phyloP scores from a whole-genome alignment of 331 rosid genomes.

The Acacia pycnantha region DNA sequence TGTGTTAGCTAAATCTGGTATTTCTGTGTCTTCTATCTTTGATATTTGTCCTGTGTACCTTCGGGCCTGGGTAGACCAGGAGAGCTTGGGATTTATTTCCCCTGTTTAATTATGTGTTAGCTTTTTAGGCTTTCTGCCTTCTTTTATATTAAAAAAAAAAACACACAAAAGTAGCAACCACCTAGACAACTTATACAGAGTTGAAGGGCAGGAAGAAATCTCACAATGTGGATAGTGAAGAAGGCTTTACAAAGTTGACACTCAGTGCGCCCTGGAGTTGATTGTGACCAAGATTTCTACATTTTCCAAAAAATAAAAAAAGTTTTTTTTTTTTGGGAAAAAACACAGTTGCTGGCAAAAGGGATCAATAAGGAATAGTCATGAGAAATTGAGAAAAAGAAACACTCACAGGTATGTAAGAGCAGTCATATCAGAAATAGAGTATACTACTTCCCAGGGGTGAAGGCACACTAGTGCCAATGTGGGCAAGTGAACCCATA shows the following conservation, averaged over 20 bases:
- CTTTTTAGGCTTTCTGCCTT: no score
- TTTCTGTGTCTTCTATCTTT: no score
- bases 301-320: constrained; percentile 26
- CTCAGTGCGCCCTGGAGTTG: constrained; percentile 72
- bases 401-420: constrained; percentile 72
- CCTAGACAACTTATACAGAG: constrained; percentile 20
- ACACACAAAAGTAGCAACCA: constrained; percentile 26
- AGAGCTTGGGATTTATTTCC: no score
- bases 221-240: constrained; percentile 77
- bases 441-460: constrained; percentile 72
- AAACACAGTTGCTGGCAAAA: constrained; percentile 3
- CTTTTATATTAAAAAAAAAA: no score
- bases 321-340: no score
- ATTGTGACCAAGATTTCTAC: constrained; percentile 87
- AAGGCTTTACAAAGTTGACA: constrained; percentile 58
- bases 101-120: no score
- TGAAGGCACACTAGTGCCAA: no score
- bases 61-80: no score
- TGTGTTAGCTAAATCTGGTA: no score
- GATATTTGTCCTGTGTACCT: no score
- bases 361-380: constrained; percentile 6
- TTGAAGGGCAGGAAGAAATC: constrained; percentile 39
- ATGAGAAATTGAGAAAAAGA: constrained; percentile 21
- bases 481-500: no score
- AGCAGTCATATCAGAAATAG: constrained; percentile 55